Conservation (phyloP, 257 asterid genomes). For the Salvia splendens region DNA sequence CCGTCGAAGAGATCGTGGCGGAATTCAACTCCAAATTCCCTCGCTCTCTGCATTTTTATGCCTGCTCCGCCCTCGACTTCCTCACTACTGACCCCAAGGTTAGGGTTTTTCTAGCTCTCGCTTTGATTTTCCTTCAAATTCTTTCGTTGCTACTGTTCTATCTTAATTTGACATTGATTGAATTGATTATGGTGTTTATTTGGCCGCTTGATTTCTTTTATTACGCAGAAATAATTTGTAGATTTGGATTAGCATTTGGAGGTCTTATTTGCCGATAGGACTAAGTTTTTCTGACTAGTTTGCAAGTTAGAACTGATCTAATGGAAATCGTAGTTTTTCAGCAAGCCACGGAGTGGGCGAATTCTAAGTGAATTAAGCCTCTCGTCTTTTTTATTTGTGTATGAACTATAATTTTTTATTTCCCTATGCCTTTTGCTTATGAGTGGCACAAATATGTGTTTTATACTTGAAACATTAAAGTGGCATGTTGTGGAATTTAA, state of each 20-base stretch:
- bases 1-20: slow-evolving; percentile 62
- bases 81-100: slow-evolving; percentile 59
- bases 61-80: slow-evolving; percentile 75
- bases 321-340: not conserved
- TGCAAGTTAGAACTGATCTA: slow-evolving; percentile 14
- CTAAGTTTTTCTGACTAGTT: not conserved
- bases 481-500: slow-evolving; percentile 11
- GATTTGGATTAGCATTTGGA: slow-evolving; percentile 25
- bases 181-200: slow-evolving; percentile 5
- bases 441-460: not conserved
- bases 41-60: slow-evolving; percentile 50
- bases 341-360: slow-evolving; percentile 7
- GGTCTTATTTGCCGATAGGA: slow-evolving; percentile 12
- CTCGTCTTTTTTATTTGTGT: not conserved
- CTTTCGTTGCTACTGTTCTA: not conserved
- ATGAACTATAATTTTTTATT: not conserved
- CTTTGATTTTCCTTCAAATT: not conserved
- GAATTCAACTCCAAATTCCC: slow-evolving; percentile 62
- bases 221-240: slow-evolving; percentile 6
- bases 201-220: slow-evolving; percentile 12
- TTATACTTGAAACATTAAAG: slow-evolving; percentile 14
- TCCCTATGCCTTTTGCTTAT: not conserved
- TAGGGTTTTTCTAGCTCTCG: slow-evolving; percentile 38
- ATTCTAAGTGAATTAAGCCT: slow-evolving; percentile 14
- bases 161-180: not conserved